Conservation (phyloP, 164 flowering plant genomes). For the Vitis rotundifolia region DNA sequence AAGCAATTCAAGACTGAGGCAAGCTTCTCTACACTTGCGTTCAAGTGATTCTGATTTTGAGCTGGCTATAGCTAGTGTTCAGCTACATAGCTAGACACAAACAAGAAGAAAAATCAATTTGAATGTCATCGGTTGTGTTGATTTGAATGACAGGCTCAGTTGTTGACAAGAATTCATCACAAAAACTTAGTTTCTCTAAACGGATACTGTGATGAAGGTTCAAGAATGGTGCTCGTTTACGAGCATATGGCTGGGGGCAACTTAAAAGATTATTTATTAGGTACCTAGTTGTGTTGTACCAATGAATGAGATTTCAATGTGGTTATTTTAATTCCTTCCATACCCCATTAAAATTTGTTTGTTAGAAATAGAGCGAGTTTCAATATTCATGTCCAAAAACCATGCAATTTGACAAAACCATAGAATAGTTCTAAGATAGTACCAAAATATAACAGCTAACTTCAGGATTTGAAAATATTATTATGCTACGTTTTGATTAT, state of each 20-base stretch:
- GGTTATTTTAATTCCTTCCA: neutral
- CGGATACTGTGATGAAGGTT: slow-evolving; percentile 34
- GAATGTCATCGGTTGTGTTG: neutral
- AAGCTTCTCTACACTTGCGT: neutral
- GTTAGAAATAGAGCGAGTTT: too few relatives aligned
- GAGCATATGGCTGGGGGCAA: slow-evolving; percentile 44
- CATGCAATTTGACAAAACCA: too few relatives aligned
- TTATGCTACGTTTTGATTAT: too few relatives aligned
- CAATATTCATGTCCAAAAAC: too few relatives aligned
- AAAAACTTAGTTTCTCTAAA: slow-evolving; percentile 28
- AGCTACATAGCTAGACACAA: too few relatives aligned
- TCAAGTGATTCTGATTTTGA: neutral
- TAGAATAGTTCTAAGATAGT: too few relatives aligned
- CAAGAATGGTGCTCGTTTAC: slow-evolving; percentile 26
- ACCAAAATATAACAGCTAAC: too few relatives aligned
- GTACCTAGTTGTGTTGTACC: neutral
- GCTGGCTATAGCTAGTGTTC: too few relatives aligned
- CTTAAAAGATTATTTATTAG: slow-evolving; percentile 28
- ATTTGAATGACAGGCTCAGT: slow-evolving; percentile 24
- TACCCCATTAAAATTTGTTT: too few relatives aligned
- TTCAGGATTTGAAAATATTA: too few relatives aligned
- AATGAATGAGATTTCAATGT: neutral
- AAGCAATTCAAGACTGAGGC: slow-evolving; percentile 29
- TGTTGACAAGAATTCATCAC: slow-evolving; percentile 30
- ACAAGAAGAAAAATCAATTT: too few relatives aligned